A percentile compares a stretch with the other conserved stretches of the same genome.
phyloP scores from a whole-genome alignment of 2,329 filamentous ascomycete species.

The Aspergillus pseudoviridinutans region DNA sequence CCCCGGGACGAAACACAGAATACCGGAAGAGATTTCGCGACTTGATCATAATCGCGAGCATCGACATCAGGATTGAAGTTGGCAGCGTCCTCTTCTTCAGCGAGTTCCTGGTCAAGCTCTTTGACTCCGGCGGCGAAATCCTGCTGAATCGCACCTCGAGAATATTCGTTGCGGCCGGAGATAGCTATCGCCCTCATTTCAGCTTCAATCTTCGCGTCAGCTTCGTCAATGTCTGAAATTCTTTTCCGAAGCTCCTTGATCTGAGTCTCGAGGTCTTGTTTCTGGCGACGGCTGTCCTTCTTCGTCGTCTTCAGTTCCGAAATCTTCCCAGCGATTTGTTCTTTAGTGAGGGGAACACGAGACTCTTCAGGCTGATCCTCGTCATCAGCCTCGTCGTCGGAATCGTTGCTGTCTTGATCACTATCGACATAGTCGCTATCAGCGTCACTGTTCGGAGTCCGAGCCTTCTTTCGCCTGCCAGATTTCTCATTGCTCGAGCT shows the following conservation, averaged over 20 bases:
- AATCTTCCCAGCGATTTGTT: neutral
- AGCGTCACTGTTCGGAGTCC: neutral
- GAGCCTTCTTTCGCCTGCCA: neutral
- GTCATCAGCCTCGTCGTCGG: conserved; percentile 4
- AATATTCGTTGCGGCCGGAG: conserved; percentile 9
- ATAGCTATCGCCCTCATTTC: conserved; percentile 26
- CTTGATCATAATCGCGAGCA: conserved; percentile 54
- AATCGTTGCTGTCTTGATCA: conserved; percentile 1
- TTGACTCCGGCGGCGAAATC: conserved; percentile 3
- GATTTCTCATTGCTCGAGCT: neutral
- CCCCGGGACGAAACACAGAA: conserved; percentile 62
- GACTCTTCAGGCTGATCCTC: conserved; percentile 8
- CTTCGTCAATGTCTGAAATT: neutral
- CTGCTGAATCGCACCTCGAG: conserved; percentile 2
- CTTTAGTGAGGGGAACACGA: neutral
- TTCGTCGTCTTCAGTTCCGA: neutral
- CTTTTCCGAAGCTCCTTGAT: neutral
- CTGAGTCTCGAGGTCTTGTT: neutral
- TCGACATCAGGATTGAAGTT: conserved; percentile 48
- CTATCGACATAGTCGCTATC: neutral
- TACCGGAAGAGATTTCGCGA: conserved; percentile 55
- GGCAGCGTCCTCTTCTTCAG: neutral
- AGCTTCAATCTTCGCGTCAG: conserved; percentile 11
- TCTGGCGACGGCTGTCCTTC: neutral
- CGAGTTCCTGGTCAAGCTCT: conserved; percentile 1